Evolutionary conservation across 2,329 filamentous ascomycete species (phyloP).

Genomic region (Xylaria sp.): DNA sequence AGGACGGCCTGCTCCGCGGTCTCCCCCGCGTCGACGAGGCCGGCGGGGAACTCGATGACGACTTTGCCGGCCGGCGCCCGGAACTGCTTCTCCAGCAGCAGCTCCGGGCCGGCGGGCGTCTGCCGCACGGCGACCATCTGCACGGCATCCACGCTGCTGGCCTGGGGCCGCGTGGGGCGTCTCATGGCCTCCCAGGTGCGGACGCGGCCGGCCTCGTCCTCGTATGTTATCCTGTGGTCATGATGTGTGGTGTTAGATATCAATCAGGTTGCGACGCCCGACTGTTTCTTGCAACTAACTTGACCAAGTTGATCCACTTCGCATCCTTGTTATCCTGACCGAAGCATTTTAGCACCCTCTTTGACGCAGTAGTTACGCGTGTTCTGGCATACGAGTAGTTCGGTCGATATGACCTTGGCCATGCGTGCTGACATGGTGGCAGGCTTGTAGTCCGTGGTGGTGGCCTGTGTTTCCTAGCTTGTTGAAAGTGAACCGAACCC

Average conservation of each 20-base stretch:
- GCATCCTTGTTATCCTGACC: constrained; percentile 36
- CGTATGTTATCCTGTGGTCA: constrained; percentile 37
- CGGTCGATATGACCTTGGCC: constrained; percentile 33
- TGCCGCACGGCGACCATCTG: constrained; percentile 35
- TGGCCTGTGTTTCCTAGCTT: not conserved
- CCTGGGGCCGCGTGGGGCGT: constrained; percentile 32
- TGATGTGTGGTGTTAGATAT: constrained; percentile 1
- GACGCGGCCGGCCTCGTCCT: constrained; percentile 32
- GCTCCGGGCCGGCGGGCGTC: constrained; percentile 29
- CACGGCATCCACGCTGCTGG: constrained; percentile 35
- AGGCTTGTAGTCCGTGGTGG: not conserved
- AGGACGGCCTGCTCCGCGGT: constrained; percentile 42
- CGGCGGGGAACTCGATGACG: constrained; percentile 44
- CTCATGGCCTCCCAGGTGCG: constrained; percentile 36
- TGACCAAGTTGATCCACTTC: constrained; percentile 37
- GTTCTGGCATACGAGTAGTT: constrained; percentile 31
- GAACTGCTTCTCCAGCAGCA: constrained; percentile 45
- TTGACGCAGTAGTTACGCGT: not conserved
- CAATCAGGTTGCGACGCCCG: not conserved
- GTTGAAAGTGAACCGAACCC: not conserved
- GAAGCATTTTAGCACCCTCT: not conserved
- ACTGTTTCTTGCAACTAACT: constrained; percentile 27
- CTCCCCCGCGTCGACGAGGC: constrained; percentile 43
- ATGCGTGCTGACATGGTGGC: constrained; percentile 23
- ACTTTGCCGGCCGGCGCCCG: constrained; percentile 42